phyloP scores from a whole-genome alignment of 305 asterid genomes.

The Fraxinus xanthoxyloides region DNA sequence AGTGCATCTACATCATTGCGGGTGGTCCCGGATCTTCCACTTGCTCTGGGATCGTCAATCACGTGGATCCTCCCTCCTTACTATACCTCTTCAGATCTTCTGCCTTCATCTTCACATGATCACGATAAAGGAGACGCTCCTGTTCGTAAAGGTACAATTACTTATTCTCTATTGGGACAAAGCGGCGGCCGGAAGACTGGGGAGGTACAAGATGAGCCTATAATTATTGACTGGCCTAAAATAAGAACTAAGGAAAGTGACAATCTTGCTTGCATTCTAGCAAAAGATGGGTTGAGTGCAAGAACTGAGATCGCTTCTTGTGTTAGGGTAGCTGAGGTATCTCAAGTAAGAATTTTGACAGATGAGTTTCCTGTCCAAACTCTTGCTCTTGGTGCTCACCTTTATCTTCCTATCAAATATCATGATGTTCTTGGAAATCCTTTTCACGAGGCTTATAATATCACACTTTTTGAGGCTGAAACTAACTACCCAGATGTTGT shows the following conservation, averaged over 20 bases:
- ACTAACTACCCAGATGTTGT: constrained; percentile 71
- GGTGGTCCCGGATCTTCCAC: constrained; percentile 82
- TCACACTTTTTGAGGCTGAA: constrained; percentile 59
- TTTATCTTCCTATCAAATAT: constrained; percentile 58
- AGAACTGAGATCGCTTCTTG: constrained; percentile 85
- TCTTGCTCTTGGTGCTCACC: constrained; percentile 62
- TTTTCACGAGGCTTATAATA: constrained; percentile 71
- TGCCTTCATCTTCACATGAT: constrained; percentile 57
- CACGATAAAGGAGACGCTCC: constrained; percentile 43
- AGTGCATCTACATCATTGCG: constrained; percentile 54
- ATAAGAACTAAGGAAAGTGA: constrained; percentile 56
- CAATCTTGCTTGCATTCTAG: constrained; percentile 74
- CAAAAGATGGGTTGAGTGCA: constrained; percentile 68
- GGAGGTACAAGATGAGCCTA: constrained; percentile 40
- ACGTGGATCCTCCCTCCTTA: constrained; percentile 90
- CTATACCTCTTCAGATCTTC: constrained; percentile 68
- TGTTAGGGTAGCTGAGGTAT: constrained; percentile 75
- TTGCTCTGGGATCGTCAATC: constrained; percentile 66
- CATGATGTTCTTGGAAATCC: constrained; percentile 72
- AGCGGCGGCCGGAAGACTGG: constrained; percentile 33
- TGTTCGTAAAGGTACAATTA: constrained; percentile 46
- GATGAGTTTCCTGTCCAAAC: constrained; percentile 52
- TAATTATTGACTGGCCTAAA: constrained; percentile 61
- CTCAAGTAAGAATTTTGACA: constrained; percentile 60
- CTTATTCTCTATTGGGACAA: constrained; percentile 66